Base-by-base conservation (phyloP, 2,329 filamentous ascomycete genomes). In the Beauveria medogensis region DNA sequence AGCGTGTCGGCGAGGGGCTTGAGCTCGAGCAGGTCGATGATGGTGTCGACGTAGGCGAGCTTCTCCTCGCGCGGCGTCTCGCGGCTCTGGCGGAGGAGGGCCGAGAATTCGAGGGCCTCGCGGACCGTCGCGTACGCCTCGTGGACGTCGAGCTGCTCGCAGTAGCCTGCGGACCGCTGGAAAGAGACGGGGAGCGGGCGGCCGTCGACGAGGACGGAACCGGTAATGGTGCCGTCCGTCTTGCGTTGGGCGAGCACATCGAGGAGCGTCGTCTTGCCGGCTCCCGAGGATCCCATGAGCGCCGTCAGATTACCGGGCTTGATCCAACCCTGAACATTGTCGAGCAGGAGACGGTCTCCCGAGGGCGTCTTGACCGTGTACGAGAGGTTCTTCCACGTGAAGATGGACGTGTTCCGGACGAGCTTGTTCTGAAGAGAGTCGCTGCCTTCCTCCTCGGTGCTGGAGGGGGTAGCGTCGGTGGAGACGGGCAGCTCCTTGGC, bases 221-320 rank as follows among this genome's bases (percentile, higher is more conserved):
- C 90, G 20, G 76, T 77, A 28, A 93, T 88, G 2, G 88, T 86
- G 66, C 90, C 90, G 74, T 90, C 89, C 1, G 88, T 92, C 62
- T 89, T 88, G 66, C 90, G 84, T 63, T 89, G 89, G 5, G 91
- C 91, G 37, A 96, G 80, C 2, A 91, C 89, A 71, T 95, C 91
- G 7, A 95, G 78, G 3, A 96, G 80, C 0, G 91, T 94, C 0
- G 91, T 95, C 74, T 95, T 95, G 56, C 91, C 91, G 18, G 91
- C 91, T 65, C 90, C 90, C 12, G 87, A 89, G 2, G 89, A 84
- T 67, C 90, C 87, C 89, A 92, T 90, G n/a, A 93, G 77, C 5
- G 89, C 90, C 3, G 87, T 90, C 22, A 92, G 73, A 64, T 86
- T 91, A 51, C 90, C 90, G 1, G 90, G 89, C 72, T 91, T 90